Base-by-base conservation (phyloP, 2,329 filamentous ascomycete genomes). In the Ceratocystis cacaofunesta region DNA sequence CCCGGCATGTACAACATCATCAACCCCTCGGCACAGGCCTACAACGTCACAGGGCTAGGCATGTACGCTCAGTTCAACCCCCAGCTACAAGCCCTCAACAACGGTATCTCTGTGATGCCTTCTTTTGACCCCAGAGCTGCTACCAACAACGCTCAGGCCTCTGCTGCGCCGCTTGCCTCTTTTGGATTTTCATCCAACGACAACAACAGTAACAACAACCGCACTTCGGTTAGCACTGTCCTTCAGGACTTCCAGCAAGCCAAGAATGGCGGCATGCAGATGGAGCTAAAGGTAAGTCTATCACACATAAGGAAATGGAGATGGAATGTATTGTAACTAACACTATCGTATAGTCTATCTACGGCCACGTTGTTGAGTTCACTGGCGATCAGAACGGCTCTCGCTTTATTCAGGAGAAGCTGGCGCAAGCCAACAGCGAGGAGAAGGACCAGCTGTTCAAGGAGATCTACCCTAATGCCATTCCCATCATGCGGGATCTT, bases 361-460 rank as follows among this genome's bases (percentile, higher is more conserved):
- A 89, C 72, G 83, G 83, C 65, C 85, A 95, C 71, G 84, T 97
- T 46, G 91, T 95, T 0, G 92, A 96, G 72, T 97, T 97, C 74
- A 92, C 90, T 70, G 92, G 94, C 17, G 94, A 99, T 72, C 94
- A 97, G 73, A 88, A 95, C 70, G 94, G 92, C 0, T 99, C 94
- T 0, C 85, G 94, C 0, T 96, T 96, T 74, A 96, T 99, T 67
- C 94, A 99, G 73, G 84, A 88, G 70, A 96, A 95, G 75, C 82
- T 99, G 2, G 89, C 94, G 74, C 88, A 85, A 1, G 94, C 94
- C 65, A 96, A 95, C 73, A 96, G 91, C 71, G 94, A 97, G 68
- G 92, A 96, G 72, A 97, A 96, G 75, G 90, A 95, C 41, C 86
- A 86, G 65, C 83, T 97, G 0, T 97, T 96, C 78, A 80, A 82